These are phyloP conservation scores for Alternaria gansuensis DNA, from an alignment of 2,329 filamentous ascomycete species.

Conservation along the genomic window DNA sequence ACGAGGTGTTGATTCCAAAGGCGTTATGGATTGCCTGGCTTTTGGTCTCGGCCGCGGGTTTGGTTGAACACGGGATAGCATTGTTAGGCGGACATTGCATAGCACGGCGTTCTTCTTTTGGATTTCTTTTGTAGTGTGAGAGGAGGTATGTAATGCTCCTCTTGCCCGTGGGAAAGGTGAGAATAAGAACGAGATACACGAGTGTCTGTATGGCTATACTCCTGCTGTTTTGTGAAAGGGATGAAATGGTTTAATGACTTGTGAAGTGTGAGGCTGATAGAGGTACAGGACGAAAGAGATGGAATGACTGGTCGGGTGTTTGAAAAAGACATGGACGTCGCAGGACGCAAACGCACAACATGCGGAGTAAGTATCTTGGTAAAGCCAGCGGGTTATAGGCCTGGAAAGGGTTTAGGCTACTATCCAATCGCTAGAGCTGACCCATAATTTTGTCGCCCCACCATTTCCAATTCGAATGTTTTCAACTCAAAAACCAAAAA, in stretches of 20 bases:
- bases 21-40: not conserved
- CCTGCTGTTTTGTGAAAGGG: too few species aligned
- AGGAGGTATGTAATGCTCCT: not conserved
- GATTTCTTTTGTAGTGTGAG: not conserved
- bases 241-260: too few species aligned
- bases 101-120: conserved; percentile 1
- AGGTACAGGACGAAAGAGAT: too few species aligned
- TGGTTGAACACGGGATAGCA: not conserved
- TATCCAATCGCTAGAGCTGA: not conserved
- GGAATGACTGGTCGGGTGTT: too few species aligned
- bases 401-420: not conserved
- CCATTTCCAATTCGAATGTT: not conserved
- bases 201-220: not conserved
- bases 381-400: not conserved
- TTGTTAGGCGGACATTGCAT: conserved; percentile 4
- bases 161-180: not conserved
- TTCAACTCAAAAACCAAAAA: not conserved
- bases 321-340: not conserved
- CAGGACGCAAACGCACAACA: not conserved
- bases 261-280: too few species aligned
- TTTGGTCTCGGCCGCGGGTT: not conserved
- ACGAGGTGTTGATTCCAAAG: not conserved
- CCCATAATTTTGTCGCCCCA: not conserved
- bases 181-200: not conserved
- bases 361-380: not conserved